Evolutionary conservation across 768 basidiomycete genomes (phyloP).

Genomic region (Rhizopogon vinicolor): DNA sequence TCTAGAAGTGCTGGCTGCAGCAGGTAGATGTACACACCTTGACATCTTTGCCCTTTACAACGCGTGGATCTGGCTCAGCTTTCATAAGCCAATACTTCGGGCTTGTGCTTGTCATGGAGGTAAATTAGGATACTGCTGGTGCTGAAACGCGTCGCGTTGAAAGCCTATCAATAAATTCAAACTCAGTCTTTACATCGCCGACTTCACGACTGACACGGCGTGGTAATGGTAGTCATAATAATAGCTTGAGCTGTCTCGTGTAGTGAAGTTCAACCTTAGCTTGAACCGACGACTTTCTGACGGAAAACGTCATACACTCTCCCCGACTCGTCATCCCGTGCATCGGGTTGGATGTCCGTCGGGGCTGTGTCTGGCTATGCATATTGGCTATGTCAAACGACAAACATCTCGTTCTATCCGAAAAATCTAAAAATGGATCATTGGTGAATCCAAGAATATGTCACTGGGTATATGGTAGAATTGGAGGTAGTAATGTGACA

Average conservation of each 20-base stretch:
- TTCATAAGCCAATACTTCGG: slow-evolving; percentile 67
- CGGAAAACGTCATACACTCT: background rate
- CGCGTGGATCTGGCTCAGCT: slow-evolving; percentile 79
- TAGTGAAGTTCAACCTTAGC: background rate
- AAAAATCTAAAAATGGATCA: too few species aligned
- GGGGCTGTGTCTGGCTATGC: too few species aligned
- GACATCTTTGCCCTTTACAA: slow-evolving; percentile 86
- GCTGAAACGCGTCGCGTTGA: background rate
- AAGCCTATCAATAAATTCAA: background rate
- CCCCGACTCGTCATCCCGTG: too few species aligned
- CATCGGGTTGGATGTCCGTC: too few species aligned
- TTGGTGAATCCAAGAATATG: background rate
- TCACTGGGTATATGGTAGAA: too few species aligned
- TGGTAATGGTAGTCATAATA: background rate
- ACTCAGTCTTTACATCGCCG: background rate
- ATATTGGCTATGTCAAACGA: too few species aligned
- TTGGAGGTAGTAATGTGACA: background rate
- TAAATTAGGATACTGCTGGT: background rate
- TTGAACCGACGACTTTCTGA: background rate
- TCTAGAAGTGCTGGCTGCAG: background rate
- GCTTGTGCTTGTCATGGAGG: background rate
- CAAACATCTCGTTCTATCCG: too few species aligned
- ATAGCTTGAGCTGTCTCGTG: background rate
- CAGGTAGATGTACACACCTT: slow-evolving; percentile 41
- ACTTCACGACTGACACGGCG: background rate